A percentile compares a stretch with the other conserved stretches of the same genome.
phyloP scores from a whole-genome alignment of 2,329 filamentous ascomycete species.

The Alternaria dauci region DNA sequence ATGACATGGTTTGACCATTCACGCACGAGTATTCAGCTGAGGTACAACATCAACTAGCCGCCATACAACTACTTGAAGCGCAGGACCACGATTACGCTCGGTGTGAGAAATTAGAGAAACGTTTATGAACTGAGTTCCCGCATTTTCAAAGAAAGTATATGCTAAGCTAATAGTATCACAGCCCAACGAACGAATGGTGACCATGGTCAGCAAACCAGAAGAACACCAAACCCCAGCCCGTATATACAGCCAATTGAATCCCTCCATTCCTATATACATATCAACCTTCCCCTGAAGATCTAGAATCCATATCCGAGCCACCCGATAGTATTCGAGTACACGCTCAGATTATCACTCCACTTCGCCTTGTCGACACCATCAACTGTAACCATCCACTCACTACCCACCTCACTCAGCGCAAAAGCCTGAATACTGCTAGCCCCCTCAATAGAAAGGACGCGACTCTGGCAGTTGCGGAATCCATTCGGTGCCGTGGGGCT shows the following conservation, averaged over 20 bases:
- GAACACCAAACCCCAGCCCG: background rate
- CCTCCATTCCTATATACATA: background rate
- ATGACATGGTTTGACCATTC: background rate
- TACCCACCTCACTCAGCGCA: slow-evolving; percentile 59
- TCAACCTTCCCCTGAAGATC: too few relatives aligned
- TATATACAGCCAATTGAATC: background rate
- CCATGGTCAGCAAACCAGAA: background rate
- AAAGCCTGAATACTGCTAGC: slow-evolving; percentile 54
- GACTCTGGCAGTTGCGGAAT: slow-evolving; percentile 57
- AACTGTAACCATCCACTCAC: slow-evolving; percentile 57
- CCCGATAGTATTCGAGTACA: slow-evolving; percentile 48
- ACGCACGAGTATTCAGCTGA: background rate
- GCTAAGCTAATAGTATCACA: background rate
- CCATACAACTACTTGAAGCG: background rate
- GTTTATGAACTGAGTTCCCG: background rate
- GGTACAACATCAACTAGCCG: background rate
- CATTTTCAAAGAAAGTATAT: background rate
- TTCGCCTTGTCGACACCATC: slow-evolving; percentile 55
- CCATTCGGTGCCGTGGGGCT: slow-evolving; percentile 38
- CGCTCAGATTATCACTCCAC: slow-evolving; percentile 59
- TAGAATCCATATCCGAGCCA: slow-evolving; percentile 46
- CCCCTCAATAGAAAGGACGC: slow-evolving; percentile 61
- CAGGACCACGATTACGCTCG: background rate
- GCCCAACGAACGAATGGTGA: background rate
- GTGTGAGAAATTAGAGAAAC: background rate